Base-by-base conservation (phyloP, 2,329 filamentous ascomycete genomes). In the Neopestalotiopsis sp. region DNA sequence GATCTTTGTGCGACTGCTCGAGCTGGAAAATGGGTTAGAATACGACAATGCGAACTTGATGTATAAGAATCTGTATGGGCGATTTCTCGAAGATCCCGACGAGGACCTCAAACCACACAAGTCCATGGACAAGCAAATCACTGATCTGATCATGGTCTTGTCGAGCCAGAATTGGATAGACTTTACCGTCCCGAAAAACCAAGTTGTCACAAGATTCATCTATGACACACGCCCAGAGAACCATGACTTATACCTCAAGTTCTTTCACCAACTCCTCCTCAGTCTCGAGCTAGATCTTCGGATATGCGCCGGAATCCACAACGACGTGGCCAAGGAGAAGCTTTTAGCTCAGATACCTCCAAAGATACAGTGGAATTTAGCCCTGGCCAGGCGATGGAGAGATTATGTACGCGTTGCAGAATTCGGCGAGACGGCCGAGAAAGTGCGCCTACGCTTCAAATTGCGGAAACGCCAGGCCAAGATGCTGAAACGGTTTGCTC, bases 211-310 rank as follows among this genome's bases (percentile, higher is more conserved):
- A 3, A 89, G 90, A 67, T 94, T 91, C 79, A 91, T 94, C 69
- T 90, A 90, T 71, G 88, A 91, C 73, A 84, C 85, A 13, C 83
- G 85, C 68, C 83, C 85, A 45, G 82, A 83, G 20, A 90, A 91
- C 72, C 82, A 85, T 60, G 80, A 83, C 20, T 84, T 86, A 69
- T 92, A 91, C 73, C 85, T 87, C 69, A 86, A 85, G 32, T 94
- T 94, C 81, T 94, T 93, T 77, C 91, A 93, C 76, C 92, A 94
- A 78, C 81, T 94, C n/a, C 83, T 94, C 3, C 85, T 94, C 57
- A 91, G 90, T 71, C 84, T 92, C 63, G 92, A 94, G 78, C 83
- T 94, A 4, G 89, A 93, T 74, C 78, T 92, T 68, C 88, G 92
- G 52, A 92, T 94, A 73, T 88, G 91, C 74, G 90, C 88, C 1